Conservation (phyloP, 2,329 filamentous ascomycete species). For the Akanthomyces muscarius region DNA sequence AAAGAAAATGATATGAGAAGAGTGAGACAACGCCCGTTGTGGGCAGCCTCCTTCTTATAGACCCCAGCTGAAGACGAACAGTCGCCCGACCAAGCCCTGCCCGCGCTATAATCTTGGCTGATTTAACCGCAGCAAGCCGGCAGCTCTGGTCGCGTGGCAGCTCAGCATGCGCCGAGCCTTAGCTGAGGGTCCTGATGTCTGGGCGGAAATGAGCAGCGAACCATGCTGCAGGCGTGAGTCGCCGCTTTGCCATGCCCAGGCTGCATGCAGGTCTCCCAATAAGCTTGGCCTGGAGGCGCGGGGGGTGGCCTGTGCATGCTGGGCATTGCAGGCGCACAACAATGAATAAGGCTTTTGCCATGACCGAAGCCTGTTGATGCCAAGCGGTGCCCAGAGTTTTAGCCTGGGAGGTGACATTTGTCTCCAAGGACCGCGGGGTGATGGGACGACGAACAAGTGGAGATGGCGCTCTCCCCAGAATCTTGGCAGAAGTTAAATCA, state of each 20-base stretch:
- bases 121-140: background rate
- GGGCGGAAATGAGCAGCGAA: background rate
- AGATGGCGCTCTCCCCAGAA: slow-evolving; percentile 7
- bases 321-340: background rate
- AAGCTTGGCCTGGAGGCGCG: background rate
- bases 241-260: background rate
- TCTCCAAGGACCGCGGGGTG: background rate
- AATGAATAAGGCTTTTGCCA: too few species aligned
- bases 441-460: background rate
- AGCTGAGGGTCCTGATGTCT: background rate
- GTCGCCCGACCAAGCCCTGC: background rate
- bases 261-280: background rate
- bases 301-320: background rate
- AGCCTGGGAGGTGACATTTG: background rate
- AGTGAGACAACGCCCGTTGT: background rate
- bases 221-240: background rate
- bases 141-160: background rate
- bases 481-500: background rate
- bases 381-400: slow-evolving; percentile 1
- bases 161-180: background rate
- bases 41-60: background rate
- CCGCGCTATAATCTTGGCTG: background rate
- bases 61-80: background rate
- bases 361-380: too few species aligned
- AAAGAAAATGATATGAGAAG: background rate